Evolutionary conservation across 805 yeast genomes (phyloP).

Genomic region (Ogataea saltuana): DNA sequence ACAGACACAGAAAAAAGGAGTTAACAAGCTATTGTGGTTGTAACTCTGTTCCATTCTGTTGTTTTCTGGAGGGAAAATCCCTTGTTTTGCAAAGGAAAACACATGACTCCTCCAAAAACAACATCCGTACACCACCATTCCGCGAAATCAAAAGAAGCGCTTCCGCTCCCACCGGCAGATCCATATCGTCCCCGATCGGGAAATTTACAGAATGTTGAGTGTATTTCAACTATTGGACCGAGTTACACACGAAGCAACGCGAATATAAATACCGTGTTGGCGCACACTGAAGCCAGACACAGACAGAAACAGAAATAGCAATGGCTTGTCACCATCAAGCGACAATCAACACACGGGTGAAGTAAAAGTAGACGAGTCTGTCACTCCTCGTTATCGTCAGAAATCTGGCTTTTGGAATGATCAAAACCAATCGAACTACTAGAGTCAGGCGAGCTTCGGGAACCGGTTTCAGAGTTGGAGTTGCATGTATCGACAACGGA

Average conservation of each 20-base stretch:
- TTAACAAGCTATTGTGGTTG: neutral
- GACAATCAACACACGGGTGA: neutral
- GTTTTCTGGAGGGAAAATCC: neutral
- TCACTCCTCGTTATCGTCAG: constrained; percentile 16
- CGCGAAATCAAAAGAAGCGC: neutral
- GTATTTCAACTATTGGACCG: too few species aligned
- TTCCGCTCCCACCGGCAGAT: neutral
- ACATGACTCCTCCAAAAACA: constrained; percentile 1
- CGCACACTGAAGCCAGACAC: too few species aligned
- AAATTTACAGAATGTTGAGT: neutral
- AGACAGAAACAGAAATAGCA: neutral
- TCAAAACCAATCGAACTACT: constrained; percentile 6
- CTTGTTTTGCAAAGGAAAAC: constrained; percentile 1
- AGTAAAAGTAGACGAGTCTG: neutral
- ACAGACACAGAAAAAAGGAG: neutral
- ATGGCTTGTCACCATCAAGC: constrained; percentile 1
- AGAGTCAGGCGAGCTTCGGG: constrained; percentile 17
- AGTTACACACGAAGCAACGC: too few species aligned
- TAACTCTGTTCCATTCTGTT: constrained; percentile 3
- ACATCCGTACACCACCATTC: constrained; percentile 5
- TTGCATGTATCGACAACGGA: constrained; percentile 4
- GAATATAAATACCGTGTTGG: neutral
- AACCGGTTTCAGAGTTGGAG: constrained; percentile 17
- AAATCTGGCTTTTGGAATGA: constrained; percentile 13
- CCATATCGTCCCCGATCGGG: too few species aligned